Conservation (phyloP, 2,329 filamentous ascomycete genomes). For the Xylaria sp. region DNA sequence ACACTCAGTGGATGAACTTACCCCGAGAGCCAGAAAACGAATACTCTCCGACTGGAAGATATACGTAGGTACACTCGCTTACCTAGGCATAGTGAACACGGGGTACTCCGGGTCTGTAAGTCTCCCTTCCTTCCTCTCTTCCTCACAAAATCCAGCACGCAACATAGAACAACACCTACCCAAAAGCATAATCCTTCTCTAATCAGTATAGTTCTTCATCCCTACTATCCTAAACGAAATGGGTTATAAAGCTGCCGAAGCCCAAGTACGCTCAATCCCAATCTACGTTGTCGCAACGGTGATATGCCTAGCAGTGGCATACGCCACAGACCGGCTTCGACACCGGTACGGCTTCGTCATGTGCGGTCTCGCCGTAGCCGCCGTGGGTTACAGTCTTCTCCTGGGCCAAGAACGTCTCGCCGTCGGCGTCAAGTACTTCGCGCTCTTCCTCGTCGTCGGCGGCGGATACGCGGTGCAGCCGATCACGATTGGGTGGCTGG, state of each 20-base stretch:
- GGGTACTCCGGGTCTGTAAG: conserved; percentile 47
- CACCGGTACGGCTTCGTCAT: conserved; percentile 62
- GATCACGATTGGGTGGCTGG: conserved; percentile 61
- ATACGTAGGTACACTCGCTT: conserved; percentile 9
- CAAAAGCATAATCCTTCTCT: no score
- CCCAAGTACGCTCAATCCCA: conserved; percentile 46
- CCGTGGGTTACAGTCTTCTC: conserved; percentile 61
- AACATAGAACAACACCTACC: neutral
- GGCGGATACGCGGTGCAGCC: conserved; percentile 62
- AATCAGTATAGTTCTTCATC: conserved; percentile 46
- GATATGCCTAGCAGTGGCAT: conserved; percentile 44
- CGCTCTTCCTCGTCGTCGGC: conserved; percentile 58
- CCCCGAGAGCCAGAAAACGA: conserved; percentile 52
- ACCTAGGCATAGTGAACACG: conserved; percentile 48
- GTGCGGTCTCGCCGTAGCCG: conserved; percentile 53
- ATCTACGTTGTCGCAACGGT: conserved; percentile 45
- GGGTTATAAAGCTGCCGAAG: conserved; percentile 42
- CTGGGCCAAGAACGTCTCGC: conserved; percentile 54
- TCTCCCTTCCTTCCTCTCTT: no score
- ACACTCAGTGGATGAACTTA: conserved; percentile 59
- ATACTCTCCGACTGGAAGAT: conserved; percentile 38
- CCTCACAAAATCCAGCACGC: neutral
- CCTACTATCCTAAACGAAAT: conserved; percentile 47
- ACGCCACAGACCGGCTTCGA: conserved; percentile 55
- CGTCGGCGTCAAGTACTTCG: conserved; percentile 58